These are phyloP conservation scores for Elaeagnus macrophylla DNA, from an alignment of 306 rosid species.

Conservation along the genomic window DNA sequence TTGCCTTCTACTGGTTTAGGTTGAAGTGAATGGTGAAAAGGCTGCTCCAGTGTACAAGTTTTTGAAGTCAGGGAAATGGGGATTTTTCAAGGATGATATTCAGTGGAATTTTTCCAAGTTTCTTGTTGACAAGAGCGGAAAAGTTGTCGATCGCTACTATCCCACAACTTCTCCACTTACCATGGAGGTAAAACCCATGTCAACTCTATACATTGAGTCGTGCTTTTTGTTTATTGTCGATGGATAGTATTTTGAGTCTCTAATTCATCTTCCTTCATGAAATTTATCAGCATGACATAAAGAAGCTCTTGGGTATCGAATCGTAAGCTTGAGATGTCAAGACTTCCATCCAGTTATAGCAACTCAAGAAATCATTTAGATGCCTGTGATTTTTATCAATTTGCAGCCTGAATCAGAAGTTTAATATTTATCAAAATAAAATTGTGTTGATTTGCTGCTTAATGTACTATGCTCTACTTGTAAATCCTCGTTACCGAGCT, in stretches of 20 bases:
- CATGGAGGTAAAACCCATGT: conserved; percentile 53
- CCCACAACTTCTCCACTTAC: conserved; percentile 93
- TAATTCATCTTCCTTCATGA: conserved; percentile 2
- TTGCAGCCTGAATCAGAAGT: no score
- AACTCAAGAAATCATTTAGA: no score
- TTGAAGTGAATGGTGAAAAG: conserved; percentile 30
- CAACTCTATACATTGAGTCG: no score
- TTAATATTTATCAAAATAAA: no score
- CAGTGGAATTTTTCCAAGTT: conserved; percentile 97
- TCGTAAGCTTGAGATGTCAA: conserved; percentile 3
- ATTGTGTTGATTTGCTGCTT: no score
- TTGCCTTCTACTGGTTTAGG: no score
- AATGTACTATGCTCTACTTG: no score
- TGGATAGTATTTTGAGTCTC: no score
- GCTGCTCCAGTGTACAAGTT: conserved; percentile 80
- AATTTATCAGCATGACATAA: conserved; percentile 36
- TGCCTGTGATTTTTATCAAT: no score
- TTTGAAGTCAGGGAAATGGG: conserved; percentile 86
- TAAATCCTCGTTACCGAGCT: no score
- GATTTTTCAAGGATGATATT: conserved; percentile 64
- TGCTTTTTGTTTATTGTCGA: no score
- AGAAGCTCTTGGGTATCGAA: conserved; percentile 34
- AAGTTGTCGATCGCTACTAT: conserved; percentile 84
- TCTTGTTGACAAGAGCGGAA: conserved; percentile 79
- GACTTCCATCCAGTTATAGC: conserved; percentile 10